Base-by-base conservation (phyloP, 306 rosid species). In the Begonia masoniana region DNA sequence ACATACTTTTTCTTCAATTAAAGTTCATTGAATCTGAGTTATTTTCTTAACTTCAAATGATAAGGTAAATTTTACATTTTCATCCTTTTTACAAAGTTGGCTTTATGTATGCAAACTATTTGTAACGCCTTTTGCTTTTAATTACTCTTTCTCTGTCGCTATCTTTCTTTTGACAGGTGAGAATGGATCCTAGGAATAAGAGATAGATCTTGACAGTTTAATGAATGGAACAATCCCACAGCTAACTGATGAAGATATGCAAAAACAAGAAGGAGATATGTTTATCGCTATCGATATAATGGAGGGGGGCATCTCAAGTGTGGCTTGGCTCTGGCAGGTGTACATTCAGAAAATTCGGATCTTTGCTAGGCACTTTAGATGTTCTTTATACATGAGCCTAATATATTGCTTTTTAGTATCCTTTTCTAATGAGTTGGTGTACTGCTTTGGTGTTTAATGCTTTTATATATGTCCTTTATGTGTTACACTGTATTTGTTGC, bases 261-360 rank as follows among this genome's bases (percentile, higher is more conserved):
- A 74, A 74, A 78, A 31, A 47, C 97, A 85, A 81, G 97, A 85
- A 78, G 85, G 81, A 8, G 92, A 80, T 91, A 85, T 73, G 69
- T 91, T 41, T 91, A 91, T 78, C 95, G 88, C 11, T 85, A 91
- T 65, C 83, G 85, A 63, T 91, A 91, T 59, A 76, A 85, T 63
- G 95, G 96, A 65, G 97, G 97, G 47, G 97, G 97, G 95, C 95
- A 47, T 72, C 88, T 62, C 97, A 85, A 78, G 91, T 85, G 67
- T 91, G 97, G 97, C 77, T 91, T 54, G 76, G 85, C 66, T 91
- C 92, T 70, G 92, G 94, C 81, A 91, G 97, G 97, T 85, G 78
- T 54, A 41, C 15, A 43, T 58, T 60, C 35, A 3, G 35, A 39
- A 39, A 15, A 56, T 23, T 56, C 31, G 6, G 19, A 15, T 57